Percentiles rank a stretch among this genome's conserved stretches.
Evolutionary conservation across 2,329 filamentous ascomycete genomes (phyloP).

Genomic region (Neoarthrinium moseri): DNA sequence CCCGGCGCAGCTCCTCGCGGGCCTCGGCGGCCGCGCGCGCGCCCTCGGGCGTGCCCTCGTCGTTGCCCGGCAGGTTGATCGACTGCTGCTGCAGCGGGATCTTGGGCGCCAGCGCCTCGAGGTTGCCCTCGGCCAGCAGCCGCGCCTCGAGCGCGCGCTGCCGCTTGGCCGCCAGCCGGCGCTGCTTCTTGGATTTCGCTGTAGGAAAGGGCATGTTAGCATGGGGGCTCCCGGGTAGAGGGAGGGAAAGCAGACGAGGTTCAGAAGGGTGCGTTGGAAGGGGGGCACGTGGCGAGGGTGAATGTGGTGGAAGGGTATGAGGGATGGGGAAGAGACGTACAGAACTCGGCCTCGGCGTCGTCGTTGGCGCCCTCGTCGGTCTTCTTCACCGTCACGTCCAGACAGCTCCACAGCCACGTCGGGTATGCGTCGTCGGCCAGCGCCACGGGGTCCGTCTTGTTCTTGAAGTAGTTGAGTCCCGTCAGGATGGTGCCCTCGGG

Average conservation of each 20-base stretch:
- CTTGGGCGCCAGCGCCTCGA: constrained; percentile 64
- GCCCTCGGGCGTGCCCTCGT: constrained; percentile 39
- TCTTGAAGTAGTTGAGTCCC: constrained; percentile 78
- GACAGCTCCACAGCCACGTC: constrained; percentile 73
- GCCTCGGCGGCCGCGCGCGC: constrained; percentile 47
- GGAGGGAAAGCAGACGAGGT: background rate
- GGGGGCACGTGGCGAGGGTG: background rate
- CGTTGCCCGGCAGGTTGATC: constrained; percentile 64
- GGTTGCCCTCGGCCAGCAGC: constrained; percentile 63
- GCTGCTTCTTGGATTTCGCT: constrained; percentile 86
- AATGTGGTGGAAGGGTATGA: background rate
- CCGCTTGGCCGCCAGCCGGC: constrained; percentile 67
- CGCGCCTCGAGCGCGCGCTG: constrained; percentile 55
- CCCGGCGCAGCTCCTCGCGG: constrained; percentile 64
- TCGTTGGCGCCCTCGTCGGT: constrained; percentile 46
- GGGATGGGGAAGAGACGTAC: constrained; percentile 48
- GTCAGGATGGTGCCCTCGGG: constrained; percentile 67
- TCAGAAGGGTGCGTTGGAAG: background rate
- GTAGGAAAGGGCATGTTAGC: background rate
- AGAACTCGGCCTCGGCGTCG: constrained; percentile 72
- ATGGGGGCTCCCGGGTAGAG: background rate
- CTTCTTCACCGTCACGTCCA: constrained; percentile 61
- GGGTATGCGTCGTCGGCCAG: constrained; percentile 75
- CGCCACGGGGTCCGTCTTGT: constrained; percentile 70
- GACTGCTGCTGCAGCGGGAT: constrained; percentile 76